phyloP scores from a whole-genome alignment of 1,284 basidiomycete genomes.

The Inonotus obliquus region DNA sequence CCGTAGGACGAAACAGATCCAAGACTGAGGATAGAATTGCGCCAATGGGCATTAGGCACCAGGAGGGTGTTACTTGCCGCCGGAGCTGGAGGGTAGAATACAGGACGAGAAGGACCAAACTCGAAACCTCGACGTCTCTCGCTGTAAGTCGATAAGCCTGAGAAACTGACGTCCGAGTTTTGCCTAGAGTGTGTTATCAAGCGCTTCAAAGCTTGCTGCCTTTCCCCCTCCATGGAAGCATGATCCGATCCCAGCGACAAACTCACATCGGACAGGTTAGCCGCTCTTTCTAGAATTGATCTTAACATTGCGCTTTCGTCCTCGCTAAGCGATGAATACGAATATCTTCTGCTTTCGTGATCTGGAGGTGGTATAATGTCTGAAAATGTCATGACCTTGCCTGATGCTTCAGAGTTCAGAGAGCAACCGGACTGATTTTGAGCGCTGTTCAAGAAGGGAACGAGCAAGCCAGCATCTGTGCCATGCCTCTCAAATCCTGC shows the following conservation, averaged over 20 bases:
- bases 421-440: conserved; percentile 39
- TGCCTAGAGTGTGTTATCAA: conserved; percentile 38
- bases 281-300: conserved; percentile 52
- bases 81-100: conserved; percentile 54
- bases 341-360: conserved; percentile 42
- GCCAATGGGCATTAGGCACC: conserved; percentile 36
- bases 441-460: conserved; percentile 45
- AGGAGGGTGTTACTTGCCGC: conserved; percentile 27
- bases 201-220: conserved; percentile 23
- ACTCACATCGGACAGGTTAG: conserved; percentile 30
- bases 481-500: conserved; percentile 25
- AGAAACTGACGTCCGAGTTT: conserved; percentile 58
- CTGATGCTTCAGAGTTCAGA: conserved; percentile 18
- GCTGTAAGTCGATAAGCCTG: conserved; percentile 66
- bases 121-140: conserved; percentile 72
- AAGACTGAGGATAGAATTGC: conserved; percentile 68
- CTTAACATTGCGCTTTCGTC: conserved; percentile 55
- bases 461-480: conserved; percentile 69
- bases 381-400: conserved; percentile 50
- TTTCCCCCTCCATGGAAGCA: conserved; percentile 32
- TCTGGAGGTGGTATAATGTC: conserved; percentile 68
- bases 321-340: conserved; percentile 37
- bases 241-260: conserved; percentile 28
- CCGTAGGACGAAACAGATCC: conserved; percentile 82
- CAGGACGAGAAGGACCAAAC: conserved; percentile 53